phyloP scores from a whole-genome alignment of 2,329 filamentous ascomycete genomes.

The Fusarium floridanum region DNA sequence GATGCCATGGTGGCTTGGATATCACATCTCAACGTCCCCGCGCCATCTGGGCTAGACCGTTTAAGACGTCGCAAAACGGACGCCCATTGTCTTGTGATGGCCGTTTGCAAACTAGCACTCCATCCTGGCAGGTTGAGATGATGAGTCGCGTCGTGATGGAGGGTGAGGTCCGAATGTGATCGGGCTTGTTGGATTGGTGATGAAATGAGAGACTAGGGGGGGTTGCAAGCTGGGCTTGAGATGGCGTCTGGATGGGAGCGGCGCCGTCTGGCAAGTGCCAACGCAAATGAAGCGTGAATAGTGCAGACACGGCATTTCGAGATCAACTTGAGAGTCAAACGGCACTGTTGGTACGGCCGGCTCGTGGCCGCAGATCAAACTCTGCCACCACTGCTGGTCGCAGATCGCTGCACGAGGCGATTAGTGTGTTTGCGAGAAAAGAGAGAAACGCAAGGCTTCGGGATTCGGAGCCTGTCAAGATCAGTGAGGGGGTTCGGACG shows the following conservation, averaged over 20 bases:
- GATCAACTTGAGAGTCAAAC: neutral
- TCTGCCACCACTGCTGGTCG: slow-evolving; percentile 24
- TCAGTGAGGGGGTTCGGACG: slow-evolving; percentile 31
- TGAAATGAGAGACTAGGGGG: slow-evolving; percentile 13
- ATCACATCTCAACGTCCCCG: slow-evolving; percentile 21
- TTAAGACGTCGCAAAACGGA: slow-evolving; percentile 21
- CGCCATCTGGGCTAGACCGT: slow-evolving; percentile 31
- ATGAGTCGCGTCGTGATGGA: slow-evolving; percentile 24
- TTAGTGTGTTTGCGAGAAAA: slow-evolving; percentile 4
- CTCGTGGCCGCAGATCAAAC: slow-evolving; percentile 19
- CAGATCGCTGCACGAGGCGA: slow-evolving; percentile 25
- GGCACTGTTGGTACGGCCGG: slow-evolving; percentile 7
- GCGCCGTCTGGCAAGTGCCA: neutral
- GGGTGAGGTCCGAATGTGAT: slow-evolving; percentile 25
- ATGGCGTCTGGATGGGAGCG: slow-evolving; percentile 26
- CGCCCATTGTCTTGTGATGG: slow-evolving; percentile 4
- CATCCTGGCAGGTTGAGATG: slow-evolving; percentile 30
- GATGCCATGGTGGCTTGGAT: slow-evolving; percentile 27
- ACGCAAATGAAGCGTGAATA: neutral
- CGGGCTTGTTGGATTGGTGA: slow-evolving; percentile 17
- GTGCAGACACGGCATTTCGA: neutral
- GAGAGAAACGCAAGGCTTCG: slow-evolving; percentile 28
- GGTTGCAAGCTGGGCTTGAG: slow-evolving; percentile 16
- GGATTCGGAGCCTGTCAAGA: slow-evolving; percentile 25
- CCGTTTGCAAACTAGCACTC: slow-evolving; percentile 17